Conservation (phyloP, 805 yeast species). For the Dipodascopsis uninucleata region DNA sequence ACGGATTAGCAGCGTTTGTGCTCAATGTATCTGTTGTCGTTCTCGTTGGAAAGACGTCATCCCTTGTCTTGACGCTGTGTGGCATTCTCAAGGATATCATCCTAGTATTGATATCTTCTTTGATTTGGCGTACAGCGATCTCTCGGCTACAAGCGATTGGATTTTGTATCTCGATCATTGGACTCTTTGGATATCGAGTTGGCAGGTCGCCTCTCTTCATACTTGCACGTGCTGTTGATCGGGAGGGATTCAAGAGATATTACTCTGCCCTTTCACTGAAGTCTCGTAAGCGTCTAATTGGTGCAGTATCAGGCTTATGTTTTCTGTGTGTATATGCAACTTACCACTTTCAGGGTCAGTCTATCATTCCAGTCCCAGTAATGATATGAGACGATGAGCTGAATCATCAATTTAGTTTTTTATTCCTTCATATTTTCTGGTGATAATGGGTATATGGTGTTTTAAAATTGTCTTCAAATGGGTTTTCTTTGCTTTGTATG, state of each 20-base stretch:
- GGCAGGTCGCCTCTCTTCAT: constrained; percentile 23
- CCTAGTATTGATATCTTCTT: constrained; percentile 28
- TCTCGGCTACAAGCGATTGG: constrained; percentile 28
- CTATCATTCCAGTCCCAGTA: no score
- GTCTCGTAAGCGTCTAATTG: constrained; percentile 11
- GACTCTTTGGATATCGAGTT: constrained; percentile 29
- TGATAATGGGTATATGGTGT: no score
- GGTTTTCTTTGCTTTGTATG: no score
- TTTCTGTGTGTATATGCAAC: no score
- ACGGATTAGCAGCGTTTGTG: constrained; percentile 28
- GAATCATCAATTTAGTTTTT: no score
- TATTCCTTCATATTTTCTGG: no score
- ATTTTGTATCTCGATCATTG: constrained; percentile 28
- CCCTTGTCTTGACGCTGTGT: constrained; percentile 30
- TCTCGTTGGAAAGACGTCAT: constrained; percentile 30
- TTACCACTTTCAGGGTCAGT: no score
- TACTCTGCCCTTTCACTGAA: constrained; percentile 3
- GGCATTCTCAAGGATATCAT: constrained; percentile 32
- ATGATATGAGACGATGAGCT: no score
- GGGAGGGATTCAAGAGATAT: constrained; percentile 10
- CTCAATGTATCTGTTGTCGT: constrained; percentile 31
- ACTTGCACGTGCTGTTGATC: constrained; percentile 13
- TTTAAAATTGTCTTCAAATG: no score
- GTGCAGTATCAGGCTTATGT: no score
- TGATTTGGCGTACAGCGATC: constrained; percentile 30